Percentiles rank a stretch among this genome's conserved stretches.
These are phyloP conservation scores for Litsea cubeba DNA, from an alignment of 164 flowering plant genomes.

Conservation along the genomic window DNA sequence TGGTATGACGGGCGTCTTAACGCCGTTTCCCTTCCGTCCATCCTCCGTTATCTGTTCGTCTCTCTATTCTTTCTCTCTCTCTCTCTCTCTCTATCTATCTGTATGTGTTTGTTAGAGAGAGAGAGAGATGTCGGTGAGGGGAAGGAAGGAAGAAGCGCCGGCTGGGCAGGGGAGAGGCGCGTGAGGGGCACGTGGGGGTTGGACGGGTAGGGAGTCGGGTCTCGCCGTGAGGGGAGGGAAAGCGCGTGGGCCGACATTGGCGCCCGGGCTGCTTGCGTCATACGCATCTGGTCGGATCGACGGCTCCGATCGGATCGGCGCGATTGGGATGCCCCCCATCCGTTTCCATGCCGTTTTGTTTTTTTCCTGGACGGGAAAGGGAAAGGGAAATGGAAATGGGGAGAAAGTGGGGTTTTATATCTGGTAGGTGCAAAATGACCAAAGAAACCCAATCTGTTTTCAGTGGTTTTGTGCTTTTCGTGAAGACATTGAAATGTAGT, in stretches of 20 bases:
- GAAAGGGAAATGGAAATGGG: neutral
- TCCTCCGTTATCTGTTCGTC: constrained; percentile 5
- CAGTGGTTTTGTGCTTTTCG: too few species aligned
- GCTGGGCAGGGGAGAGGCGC: constrained; percentile 19
- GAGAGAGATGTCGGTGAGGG: neutral
- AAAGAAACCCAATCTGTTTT: neutral
- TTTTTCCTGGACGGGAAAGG: neutral
- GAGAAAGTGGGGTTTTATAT: neutral
- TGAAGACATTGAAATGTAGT: too few species aligned
- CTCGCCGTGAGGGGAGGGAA: constrained; percentile 29
- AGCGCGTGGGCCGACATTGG: constrained; percentile 23
- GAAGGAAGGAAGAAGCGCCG: constrained; percentile 23
- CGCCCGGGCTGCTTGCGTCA: constrained; percentile 16
- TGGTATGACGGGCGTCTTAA: constrained; percentile 5
- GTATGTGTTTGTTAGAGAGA: neutral
- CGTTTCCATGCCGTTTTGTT: constrained; percentile 2
- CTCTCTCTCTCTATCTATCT: too few species aligned
- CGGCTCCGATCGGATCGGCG: constrained; percentile 24
- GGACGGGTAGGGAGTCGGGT: constrained; percentile 15
- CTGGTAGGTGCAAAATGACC: neutral
- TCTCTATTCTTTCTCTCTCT: neutral
- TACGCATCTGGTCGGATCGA: neutral
- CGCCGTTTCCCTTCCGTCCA: constrained; percentile 14
- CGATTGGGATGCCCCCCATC: constrained; percentile 14
- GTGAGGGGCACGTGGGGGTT: constrained; percentile 29